These are phyloP conservation scores for Didymella pinodella DNA, from an alignment of 2,329 filamentous ascomycete species.

Conservation along the genomic window DNA sequence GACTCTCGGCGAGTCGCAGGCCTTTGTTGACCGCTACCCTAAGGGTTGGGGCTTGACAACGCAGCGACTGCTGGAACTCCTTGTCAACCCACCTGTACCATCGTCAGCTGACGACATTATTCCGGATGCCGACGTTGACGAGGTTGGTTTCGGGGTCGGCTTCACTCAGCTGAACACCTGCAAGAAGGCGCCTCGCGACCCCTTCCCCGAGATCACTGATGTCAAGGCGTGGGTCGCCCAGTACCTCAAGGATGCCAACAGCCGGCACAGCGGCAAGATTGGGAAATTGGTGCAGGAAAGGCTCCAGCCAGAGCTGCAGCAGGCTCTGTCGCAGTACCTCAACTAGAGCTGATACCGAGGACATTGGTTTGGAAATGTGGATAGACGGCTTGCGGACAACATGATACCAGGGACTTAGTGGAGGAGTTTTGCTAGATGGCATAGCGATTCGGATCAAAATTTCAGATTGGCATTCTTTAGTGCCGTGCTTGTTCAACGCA, in stretches of 20 bases:
- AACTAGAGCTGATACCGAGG: background rate
- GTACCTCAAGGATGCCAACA: constrained; percentile 80
- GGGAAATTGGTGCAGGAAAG: constrained; percentile 75
- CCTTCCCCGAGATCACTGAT: constrained; percentile 84
- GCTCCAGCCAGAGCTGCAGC: constrained; percentile 58
- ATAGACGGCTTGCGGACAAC: constrained; percentile 10
- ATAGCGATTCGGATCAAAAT: constrained; percentile 16
- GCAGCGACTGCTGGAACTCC: constrained; percentile 84
- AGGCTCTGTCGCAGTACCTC: constrained; percentile 50
- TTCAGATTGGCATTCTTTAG: background rate
- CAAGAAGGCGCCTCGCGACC: constrained; percentile 75
- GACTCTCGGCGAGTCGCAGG: constrained; percentile 83
- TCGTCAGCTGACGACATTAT: constrained; percentile 75
- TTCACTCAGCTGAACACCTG: constrained; percentile 95
- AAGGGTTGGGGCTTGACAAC: constrained; percentile 90
- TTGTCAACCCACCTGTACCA: constrained; percentile 84
- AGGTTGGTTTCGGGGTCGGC: constrained; percentile 91
- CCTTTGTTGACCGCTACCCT: constrained; percentile 74
- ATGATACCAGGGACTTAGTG: constrained; percentile 23
- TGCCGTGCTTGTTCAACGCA: background rate
- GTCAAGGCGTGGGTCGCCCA: constrained; percentile 83
- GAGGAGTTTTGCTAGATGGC: constrained; percentile 22
- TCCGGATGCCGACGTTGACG: constrained; percentile 89
- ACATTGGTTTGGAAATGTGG: constrained; percentile 2
- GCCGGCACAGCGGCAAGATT: constrained; percentile 74